Conservation (phyloP, 106 monocot species). For the Phalaenopsis aphrodite region DNA sequence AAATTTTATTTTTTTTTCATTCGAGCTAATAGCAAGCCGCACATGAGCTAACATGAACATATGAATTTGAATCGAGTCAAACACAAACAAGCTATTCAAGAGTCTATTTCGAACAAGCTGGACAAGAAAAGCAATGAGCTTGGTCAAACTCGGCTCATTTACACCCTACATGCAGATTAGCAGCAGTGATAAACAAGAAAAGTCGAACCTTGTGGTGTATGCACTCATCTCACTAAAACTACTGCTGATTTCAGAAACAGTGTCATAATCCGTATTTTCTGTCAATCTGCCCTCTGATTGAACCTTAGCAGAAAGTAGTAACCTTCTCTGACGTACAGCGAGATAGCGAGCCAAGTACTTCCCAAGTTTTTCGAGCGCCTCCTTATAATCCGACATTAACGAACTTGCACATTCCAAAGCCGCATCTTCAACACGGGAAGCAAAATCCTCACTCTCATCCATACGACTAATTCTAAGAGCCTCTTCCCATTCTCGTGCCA, state of each 20-base stretch:
- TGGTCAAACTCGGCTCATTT: too few relatives aligned
- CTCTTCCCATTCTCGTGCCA: constrained; percentile 89
- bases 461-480: constrained; percentile 69
- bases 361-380: constrained; percentile 67
- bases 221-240: constrained; percentile 89
- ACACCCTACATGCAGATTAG: too few relatives aligned
- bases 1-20: too few relatives aligned
- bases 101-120: background rate
- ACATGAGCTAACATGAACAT: too few relatives aligned
- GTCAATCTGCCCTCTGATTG: constrained; percentile 42
- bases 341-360: constrained; percentile 82
- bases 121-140: background rate
- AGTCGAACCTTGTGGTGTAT: constrained; percentile 63
- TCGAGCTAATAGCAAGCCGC: too few relatives aligned
- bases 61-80: too few relatives aligned
- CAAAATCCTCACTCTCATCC: constrained; percentile 57
- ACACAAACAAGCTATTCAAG: background rate
- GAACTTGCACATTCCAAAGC: constrained; percentile 63
- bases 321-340: constrained; percentile 85
- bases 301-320: constrained; percentile 69
- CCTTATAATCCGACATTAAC: constrained; percentile 64
- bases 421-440: constrained; percentile 41
- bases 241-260: constrained; percentile 73
- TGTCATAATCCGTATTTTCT: constrained; percentile 66
- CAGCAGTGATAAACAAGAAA: background rate